phyloP scores from a whole-genome alignment of 2,329 filamentous ascomycete genomes.

The Pseudogymnoascus sp. region DNA sequence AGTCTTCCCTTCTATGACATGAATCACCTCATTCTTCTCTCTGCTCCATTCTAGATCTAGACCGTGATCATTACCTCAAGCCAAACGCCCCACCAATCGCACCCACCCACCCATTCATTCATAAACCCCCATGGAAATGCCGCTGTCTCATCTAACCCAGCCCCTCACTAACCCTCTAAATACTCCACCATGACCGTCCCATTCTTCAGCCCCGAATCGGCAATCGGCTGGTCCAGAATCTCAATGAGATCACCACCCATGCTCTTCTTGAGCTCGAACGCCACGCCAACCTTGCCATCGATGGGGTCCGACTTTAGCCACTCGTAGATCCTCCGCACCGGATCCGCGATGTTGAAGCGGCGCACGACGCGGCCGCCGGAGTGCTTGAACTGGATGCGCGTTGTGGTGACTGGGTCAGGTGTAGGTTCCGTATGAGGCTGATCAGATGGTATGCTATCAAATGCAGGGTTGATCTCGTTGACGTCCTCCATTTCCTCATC shows the following conservation, averaged over 20 bases:
- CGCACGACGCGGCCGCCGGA: constrained; percentile 77
- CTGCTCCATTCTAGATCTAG: constrained; percentile 1
- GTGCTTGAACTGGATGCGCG: constrained; percentile 87
- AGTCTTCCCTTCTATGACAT: neutral
- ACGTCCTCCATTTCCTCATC: constrained; percentile 28
- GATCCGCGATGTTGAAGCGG: constrained; percentile 69
- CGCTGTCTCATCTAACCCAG: neutral
- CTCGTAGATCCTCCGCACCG: constrained; percentile 79
- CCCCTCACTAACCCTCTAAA: constrained; percentile 37
- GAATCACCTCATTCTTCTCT: neutral
- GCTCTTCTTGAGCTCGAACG: constrained; percentile 73
- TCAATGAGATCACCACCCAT: constrained; percentile 77
- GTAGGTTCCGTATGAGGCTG: constrained; percentile 72
- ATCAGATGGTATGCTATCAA: constrained; percentile 62
- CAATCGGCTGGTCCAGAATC: constrained; percentile 62
- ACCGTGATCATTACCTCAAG: neutral
- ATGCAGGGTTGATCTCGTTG: constrained; percentile 35
- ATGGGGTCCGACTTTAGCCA: constrained; percentile 89
- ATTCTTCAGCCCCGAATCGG: constrained; percentile 78
- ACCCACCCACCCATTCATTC: neutral
- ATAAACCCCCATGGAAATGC: neutral
- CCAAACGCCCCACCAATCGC: neutral
- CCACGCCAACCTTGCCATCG: constrained; percentile 66
- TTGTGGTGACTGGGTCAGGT: constrained; percentile 60
- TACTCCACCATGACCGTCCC: constrained; percentile 95